Percentiles rank a stretch among this genome's conserved stretches.
These are phyloP conservation scores for Eucalyptus victrix DNA, from an alignment of 345 rosid species.

Conservation along the genomic window DNA sequence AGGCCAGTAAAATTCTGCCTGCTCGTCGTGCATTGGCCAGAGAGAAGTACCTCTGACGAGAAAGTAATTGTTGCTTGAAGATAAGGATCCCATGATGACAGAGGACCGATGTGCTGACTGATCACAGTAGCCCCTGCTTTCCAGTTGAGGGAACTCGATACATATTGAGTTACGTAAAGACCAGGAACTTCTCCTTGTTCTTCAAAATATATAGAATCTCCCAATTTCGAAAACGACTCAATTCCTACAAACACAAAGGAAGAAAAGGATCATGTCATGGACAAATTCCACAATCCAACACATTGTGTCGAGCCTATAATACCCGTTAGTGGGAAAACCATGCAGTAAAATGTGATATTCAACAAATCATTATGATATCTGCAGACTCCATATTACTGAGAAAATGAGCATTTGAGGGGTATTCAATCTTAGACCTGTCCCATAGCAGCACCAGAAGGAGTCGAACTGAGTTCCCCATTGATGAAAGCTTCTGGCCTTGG, in stretches of 20 bases:
- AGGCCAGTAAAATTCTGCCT: neutral
- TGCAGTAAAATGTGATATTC: neutral
- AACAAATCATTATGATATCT: neutral
- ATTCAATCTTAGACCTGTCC: conserved; percentile 49
- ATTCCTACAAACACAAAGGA: conserved; percentile 22
- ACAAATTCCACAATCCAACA: neutral
- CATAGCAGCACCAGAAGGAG: conserved; percentile 99
- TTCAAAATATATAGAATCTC: conserved; percentile 91
- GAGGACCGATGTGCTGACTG: conserved; percentile 52
- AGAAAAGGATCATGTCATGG: neutral
- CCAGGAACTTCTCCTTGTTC: conserved; percentile 51
- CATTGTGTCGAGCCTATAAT: neutral
- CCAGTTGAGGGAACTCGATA: conserved; percentile 78
- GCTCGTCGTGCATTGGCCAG: neutral
- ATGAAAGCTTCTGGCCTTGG: conserved; percentile 66
- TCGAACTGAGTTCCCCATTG: conserved; percentile 72
- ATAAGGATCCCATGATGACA: conserved; percentile 56
- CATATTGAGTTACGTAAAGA: conserved; percentile 69
- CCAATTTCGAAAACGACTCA: conserved; percentile 90
- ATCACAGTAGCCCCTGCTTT: conserved; percentile 33
- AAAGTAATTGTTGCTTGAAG: conserved; percentile 39
- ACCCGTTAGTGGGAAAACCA: neutral
- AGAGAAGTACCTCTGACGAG: conserved; percentile 29
- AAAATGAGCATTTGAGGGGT: neutral
- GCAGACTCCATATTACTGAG: neutral